Base-by-base conservation (phyloP, 2,329 filamentous ascomycete genomes). In the Colletotrichum theobromicola region DNA sequence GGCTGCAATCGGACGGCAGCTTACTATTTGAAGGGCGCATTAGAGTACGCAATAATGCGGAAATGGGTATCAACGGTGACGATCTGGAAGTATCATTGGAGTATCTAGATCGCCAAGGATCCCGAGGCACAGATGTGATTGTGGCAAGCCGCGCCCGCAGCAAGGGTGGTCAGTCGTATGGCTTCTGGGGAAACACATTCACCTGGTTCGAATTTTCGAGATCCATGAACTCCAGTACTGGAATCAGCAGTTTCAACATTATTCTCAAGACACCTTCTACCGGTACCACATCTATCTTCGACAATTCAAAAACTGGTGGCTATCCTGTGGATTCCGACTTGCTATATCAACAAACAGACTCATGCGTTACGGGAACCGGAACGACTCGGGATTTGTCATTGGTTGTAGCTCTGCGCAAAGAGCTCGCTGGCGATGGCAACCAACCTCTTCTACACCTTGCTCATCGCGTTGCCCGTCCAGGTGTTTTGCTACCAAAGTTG, bases 241-340 rank as follows among this genome's bases (percentile, higher is more conserved):
- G 81, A 4, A 79, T 83, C 74, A 79, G 77, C 75, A 80, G 76
- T 65, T 83, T 84, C 74, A 74, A 78, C 69, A 79, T 84, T 12
- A 74, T 80, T 30, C 35, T 81, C 55, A 77, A 69, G 13, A 78
- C 76, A 9, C 72, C 76, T 28, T 79, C 79, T 1, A 80, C 70
- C 8, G 79, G 78, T 30, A 76, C 13, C 28, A n/a, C 75, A 21
- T 77, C 68, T 2, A 79, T 72, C 2, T 74, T 76, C 7, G 77
- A 75, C 12, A 77, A 78, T 35, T 79, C 82, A 63, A 76, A 76
- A 18, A 78, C 78, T 15, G 63, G 71, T 12, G 79, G 80, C 1
- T 83, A 82, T 71, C 79, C 79, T 16, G 67, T 83, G 3, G 69
- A 79, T 4, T 78, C 81, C 30, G 76, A 73, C 0, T 37, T 82